Percentiles rank a stretch among this genome's conserved stretches.
Conservation (phyloP, 441 rosid species). For the Melastoma candidum region DNA sequence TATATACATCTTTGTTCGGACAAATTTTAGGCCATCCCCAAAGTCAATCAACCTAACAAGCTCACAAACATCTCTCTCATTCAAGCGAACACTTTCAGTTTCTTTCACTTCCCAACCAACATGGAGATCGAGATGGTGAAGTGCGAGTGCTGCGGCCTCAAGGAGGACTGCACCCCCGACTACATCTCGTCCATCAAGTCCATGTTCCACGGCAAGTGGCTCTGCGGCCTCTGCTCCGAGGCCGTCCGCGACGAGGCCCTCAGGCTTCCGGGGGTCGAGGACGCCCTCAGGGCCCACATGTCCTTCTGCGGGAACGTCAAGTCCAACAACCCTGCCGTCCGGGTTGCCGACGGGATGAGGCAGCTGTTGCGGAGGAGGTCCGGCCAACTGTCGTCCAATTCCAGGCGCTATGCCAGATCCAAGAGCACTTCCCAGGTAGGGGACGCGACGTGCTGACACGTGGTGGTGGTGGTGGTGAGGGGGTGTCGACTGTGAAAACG, state of each 20-base stretch:
- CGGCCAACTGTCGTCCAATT: constrained; percentile 40
- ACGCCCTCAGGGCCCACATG: constrained; percentile 87
- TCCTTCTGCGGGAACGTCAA: constrained; percentile 84
- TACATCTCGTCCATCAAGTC: constrained; percentile 64
- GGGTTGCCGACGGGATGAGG: constrained; percentile 90
- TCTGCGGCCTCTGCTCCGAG: constrained; percentile 92
- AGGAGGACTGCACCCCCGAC: constrained; percentile 84
- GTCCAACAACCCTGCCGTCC: constrained; percentile 64
- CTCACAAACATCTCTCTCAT: too few relatives aligned
- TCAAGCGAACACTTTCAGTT: too few relatives aligned
- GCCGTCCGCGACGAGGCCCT: constrained; percentile 70
- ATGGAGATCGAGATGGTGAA: constrained; percentile 85
- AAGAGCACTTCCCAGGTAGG: constrained; percentile 31
- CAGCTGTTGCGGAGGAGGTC: constrained; percentile 93
- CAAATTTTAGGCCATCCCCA: too few relatives aligned
- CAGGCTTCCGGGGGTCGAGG: constrained; percentile 49
- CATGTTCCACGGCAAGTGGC: constrained; percentile 85
- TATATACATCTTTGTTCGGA: too few relatives aligned
- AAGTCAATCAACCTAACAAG: too few relatives aligned
- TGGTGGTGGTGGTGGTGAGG: constrained; percentile 6
- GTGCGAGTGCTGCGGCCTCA: constrained; percentile 85
- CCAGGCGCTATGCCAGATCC: constrained; percentile 63
- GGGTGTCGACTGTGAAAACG: too few relatives aligned
- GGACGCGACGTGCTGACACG: not conserved
- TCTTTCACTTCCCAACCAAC: too few relatives aligned